A percentile compares a stretch with the other conserved stretches of the same genome.
These are phyloP conservation scores for Beauveria asiatica DNA, from an alignment of 2,329 filamentous ascomycete species.

Conservation along the genomic window DNA sequence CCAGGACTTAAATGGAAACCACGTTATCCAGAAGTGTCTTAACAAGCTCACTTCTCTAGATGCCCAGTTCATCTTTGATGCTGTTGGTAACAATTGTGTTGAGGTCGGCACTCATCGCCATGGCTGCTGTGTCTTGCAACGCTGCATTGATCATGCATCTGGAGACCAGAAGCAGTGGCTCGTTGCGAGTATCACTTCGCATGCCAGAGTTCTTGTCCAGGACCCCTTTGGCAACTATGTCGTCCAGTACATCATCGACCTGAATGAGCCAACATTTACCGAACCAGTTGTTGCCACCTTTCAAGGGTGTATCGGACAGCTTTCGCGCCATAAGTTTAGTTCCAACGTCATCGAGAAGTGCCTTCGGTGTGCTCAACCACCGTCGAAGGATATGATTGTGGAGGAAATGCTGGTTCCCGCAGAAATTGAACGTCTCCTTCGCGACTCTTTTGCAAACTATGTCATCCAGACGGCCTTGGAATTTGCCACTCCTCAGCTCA, in stretches of 20 bases:
- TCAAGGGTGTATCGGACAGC: conserved; percentile 58
- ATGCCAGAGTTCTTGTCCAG: conserved; percentile 84
- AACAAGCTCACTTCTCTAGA: conserved; percentile 82
- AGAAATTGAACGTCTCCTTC: conserved; percentile 81
- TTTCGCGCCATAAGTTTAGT: conserved; percentile 96
- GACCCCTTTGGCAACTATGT: conserved; percentile 99
- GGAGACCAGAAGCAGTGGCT: conserved; percentile 82
- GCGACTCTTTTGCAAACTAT: conserved; percentile 94
- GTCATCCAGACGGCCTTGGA: conserved; percentile 95
- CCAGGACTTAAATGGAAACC: conserved; percentile 95
- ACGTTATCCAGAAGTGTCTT: conserved; percentile 97
- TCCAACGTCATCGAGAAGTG: conserved; percentile 99
- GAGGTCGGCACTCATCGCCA: conserved; percentile 94
- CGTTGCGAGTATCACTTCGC: conserved; percentile 76
- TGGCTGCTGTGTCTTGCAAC: conserved; percentile 94
- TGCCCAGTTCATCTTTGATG: conserved; percentile 94
- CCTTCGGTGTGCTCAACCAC: conserved; percentile 69
- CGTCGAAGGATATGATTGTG: conserved; percentile 72
- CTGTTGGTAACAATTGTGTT: conserved; percentile 78
- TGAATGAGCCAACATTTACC: conserved; percentile 81
- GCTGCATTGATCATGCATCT: conserved; percentile 94
- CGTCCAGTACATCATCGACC: conserved; percentile 94
- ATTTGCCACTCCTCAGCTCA: conserved; percentile 65
- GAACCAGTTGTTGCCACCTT: conserved; percentile 81
- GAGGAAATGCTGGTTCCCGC: conserved; percentile 65